These are phyloP conservation scores for Pleomassaria siparia DNA, from an alignment of 2,329 filamentous ascomycete species.

Conservation along the genomic window DNA sequence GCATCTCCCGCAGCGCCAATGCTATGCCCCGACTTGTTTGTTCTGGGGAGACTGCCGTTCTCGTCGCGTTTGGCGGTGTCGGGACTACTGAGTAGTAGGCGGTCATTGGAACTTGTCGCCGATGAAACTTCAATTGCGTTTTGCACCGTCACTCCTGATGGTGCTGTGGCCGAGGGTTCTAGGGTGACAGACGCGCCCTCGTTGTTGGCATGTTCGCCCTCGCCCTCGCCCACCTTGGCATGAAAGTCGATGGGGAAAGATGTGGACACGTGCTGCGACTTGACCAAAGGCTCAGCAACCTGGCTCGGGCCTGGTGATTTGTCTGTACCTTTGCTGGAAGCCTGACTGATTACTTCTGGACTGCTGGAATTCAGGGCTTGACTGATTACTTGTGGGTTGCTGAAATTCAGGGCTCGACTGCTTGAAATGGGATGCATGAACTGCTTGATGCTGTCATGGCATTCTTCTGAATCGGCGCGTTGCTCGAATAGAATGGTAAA, in stretches of 20 bases:
- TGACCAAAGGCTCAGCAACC: no score
- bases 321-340: background rate
- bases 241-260: background rate
- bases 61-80: background rate
- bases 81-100: background rate
- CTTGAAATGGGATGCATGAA: slow-evolving; percentile 1
- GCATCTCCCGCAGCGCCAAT: background rate
- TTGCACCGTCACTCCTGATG: background rate
- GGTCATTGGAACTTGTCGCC: background rate
- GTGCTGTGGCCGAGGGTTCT: background rate
- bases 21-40: slow-evolving; percentile 4
- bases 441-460: slow-evolving; percentile 18
- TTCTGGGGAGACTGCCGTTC: slow-evolving; percentile 6
- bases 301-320: background rate
- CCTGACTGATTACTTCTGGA: background rate
- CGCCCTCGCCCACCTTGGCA: background rate
- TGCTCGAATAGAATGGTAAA: slow-evolving; percentile 25
- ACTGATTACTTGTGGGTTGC: background rate
- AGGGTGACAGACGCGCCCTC: background rate
- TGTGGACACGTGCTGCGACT: background rate
- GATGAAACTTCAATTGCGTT: background rate
- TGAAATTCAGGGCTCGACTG: slow-evolving; percentile 6
- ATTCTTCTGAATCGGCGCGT: slow-evolving; percentile 22
- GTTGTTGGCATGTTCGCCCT: background rate
- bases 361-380: slow-evolving; percentile 4